phyloP scores from a whole-genome alignment of 2,329 filamentous ascomycete genomes.

The Cladosporium phlei region DNA sequence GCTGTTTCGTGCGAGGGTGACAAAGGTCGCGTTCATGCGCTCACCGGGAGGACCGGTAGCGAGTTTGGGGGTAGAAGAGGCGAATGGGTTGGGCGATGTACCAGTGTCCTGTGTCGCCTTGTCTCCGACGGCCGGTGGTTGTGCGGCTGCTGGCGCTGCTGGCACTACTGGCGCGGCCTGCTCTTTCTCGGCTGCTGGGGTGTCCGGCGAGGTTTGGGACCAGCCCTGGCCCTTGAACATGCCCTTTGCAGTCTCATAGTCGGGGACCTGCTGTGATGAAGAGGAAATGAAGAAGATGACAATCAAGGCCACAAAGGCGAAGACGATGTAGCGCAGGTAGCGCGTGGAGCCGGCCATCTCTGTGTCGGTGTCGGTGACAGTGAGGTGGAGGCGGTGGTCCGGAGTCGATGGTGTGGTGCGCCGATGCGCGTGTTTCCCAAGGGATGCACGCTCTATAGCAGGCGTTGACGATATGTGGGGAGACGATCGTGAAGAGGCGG shows the following conservation, averaged over 20 bases:
- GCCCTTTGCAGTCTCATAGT: constrained; percentile 22
- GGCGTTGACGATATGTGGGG: background rate
- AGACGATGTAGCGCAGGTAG: constrained; percentile 67
- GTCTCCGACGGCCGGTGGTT: background rate
- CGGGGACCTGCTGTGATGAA: constrained; percentile 42
- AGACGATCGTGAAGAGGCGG: too few relatives aligned
- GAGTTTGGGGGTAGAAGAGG: constrained; percentile 22
- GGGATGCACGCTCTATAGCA: constrained; percentile 7
- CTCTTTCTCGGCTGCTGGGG: constrained; percentile 7
- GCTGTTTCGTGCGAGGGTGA: constrained; percentile 86
- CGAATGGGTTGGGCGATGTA: constrained; percentile 31
- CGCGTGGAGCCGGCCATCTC: constrained; percentile 68
- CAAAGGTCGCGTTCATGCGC: constrained; percentile 95
- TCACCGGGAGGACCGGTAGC: constrained; percentile 55
- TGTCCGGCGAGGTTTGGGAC: background rate
- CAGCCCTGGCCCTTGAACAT: constrained; percentile 32
- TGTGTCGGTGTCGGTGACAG: too few relatives aligned
- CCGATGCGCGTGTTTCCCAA: constrained; percentile 4
- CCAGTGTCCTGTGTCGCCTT: constrained; percentile 7
- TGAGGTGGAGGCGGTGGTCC: background rate
- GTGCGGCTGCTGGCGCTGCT: background rate
- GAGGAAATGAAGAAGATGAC: constrained; percentile 79
- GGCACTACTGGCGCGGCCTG: background rate
- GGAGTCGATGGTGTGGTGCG: background rate
- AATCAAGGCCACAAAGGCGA: constrained; percentile 75